Conservation (phyloP, 768 basidiomycete genomes). For the Boletus subcaerulescens region DNA sequence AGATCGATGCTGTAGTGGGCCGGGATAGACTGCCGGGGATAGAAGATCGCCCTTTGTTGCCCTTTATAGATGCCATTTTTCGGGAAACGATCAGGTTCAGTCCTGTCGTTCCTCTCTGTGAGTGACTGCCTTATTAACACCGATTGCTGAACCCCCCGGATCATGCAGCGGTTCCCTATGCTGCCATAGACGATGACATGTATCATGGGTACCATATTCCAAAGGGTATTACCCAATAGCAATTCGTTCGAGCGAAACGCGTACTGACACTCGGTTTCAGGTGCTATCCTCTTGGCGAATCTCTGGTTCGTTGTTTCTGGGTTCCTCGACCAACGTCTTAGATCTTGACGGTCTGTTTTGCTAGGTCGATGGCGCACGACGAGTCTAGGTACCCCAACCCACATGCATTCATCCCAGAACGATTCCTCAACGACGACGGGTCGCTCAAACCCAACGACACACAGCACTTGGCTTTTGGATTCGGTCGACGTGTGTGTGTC, state of each 20-base stretch:
- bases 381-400: neutral
- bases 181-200: neutral
- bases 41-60: neutral
- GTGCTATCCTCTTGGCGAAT: slow-evolving; percentile 2
- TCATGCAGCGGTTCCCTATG: neutral
- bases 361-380: neutral
- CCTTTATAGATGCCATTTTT: neutral
- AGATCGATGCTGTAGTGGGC: neutral
- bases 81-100: neutral
- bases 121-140: neutral
- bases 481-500: neutral
- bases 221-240: slow-evolving; percentile 13
- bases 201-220: slow-evolving; percentile 47
- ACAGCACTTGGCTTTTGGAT: neutral
- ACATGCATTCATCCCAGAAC: neutral
- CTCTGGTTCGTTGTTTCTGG: slow-evolving; percentile 1
- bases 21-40: neutral
- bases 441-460: too few species aligned
- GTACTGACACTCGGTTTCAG: neutral
- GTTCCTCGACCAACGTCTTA: too few species aligned
- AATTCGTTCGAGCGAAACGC: too few species aligned
- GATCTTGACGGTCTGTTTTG: too few species aligned
- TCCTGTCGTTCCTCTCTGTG: neutral
- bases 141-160: neutral
- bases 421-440: neutral